Evolutionary conservation across 306 rosid genomes (phyloP), one percentile per base, ranked within the genome.

Genomic region (Nissolia schottii): DNA sequence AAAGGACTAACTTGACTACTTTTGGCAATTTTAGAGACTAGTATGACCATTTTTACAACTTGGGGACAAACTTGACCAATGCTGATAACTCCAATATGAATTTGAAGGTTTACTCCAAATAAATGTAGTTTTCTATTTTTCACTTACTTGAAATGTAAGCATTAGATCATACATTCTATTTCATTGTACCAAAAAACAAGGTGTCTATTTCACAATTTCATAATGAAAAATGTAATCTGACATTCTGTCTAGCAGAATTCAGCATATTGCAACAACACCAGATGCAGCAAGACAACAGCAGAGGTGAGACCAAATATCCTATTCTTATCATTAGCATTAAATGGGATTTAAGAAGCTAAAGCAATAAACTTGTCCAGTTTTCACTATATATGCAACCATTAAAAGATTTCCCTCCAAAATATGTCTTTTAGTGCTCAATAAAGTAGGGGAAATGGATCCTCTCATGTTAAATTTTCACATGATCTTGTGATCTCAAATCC

Each of bases 241-340:
- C 45, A 75, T 41, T 56, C 73, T 54, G 15, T 28, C 16, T 19
- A 27, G 73, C 35, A 37, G 46, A 74, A 46, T 31, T 67, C 46
- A 18, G 14, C 60, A 49, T 19, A 19, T 46, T 46, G 45, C 38
- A 16, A 4, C 9, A 48, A 15, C 59, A 31, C 43, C 19, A 31
- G 40, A 11, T 31, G 43, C 41, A 38, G 28, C 60, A 29, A 53
- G 43, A 20, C 57, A 53, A 20, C 45, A 38, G 64, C 38, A 13
- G 48, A 51, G 37, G n/a, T 16, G 16, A 37, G 25, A 74, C 45
- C 41, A 8, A 64, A 38, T 18, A 45, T 10, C 10, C 51, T 7
- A 15, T 67, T 50, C 15, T 29, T 29, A 8, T 67, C 7, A 35
- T 3, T 6, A 29, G 54, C 43, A 54, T 63, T 6, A 32, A 53